Conservation (phyloP, 768 basidiomycete genomes). For the Mycena vitilis region DNA sequence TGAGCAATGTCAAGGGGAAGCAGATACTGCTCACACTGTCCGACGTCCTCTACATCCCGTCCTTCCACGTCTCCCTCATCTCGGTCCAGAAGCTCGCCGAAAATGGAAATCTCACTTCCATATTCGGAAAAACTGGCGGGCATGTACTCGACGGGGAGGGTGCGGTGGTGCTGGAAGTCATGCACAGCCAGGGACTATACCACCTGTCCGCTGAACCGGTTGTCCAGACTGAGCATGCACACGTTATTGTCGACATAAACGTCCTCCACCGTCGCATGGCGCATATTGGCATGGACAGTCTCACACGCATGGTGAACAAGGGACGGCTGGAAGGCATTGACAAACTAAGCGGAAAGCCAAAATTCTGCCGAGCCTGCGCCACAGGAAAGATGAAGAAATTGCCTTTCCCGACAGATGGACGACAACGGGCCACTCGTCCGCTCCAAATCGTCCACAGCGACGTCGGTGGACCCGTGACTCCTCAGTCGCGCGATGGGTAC, state of each 20-base stretch:
- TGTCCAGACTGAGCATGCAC: neutral
- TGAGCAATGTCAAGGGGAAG: constrained; percentile 1
- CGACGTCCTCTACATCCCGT: constrained; percentile 5
- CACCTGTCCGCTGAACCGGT: neutral
- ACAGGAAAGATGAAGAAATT: constrained; percentile 5
- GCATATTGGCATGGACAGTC: neutral
- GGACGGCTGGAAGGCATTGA: neutral
- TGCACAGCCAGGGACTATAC: constrained; percentile 2
- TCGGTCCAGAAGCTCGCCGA: constrained; percentile 3
- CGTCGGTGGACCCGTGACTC: constrained; percentile 11
- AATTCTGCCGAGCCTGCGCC: neutral
- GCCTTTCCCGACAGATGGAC: neutral
- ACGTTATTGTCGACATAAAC: constrained; percentile 9
- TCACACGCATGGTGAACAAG: neutral
- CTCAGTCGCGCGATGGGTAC: neutral
- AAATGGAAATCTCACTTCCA: neutral
- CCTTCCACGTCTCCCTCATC: neutral
- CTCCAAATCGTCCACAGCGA: constrained; percentile 2
- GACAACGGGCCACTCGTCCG: neutral
- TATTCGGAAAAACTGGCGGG: neutral
- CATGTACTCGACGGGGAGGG: neutral
- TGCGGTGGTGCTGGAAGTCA: neutral
- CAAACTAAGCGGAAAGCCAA: neutral
- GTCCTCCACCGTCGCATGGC: constrained; percentile 13
- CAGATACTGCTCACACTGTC: neutral